Conservation (phyloP, 495 filamentous ascomycete genomes). For the Viridothelium virens region DNA sequence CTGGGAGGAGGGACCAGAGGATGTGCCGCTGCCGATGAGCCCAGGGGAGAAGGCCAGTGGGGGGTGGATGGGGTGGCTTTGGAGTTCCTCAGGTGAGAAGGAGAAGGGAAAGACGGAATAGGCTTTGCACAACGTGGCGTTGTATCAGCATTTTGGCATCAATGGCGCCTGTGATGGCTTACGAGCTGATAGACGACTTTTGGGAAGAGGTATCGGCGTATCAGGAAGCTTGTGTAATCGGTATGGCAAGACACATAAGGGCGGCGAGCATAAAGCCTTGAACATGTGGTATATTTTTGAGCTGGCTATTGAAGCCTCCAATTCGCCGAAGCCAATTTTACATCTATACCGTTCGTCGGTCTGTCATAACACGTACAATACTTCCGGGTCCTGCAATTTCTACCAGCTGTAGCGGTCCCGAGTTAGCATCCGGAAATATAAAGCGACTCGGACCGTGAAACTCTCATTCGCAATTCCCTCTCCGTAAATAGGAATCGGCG, state of each 20-base stretch:
- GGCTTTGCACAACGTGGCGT: not conserved
- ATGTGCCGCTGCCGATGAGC: constrained; percentile 32
- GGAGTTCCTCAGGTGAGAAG: constrained; percentile 31
- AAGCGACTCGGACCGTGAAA: not conserved
- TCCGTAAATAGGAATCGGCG: not conserved
- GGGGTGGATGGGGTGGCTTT: constrained; percentile 56
- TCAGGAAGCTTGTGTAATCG: not conserved
- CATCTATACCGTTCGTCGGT: constrained; percentile 73
- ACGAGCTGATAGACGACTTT: not conserved
- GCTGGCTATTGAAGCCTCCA: not conserved
- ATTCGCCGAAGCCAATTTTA: not conserved
- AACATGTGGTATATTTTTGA: not conserved
- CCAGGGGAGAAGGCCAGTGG: constrained; percentile 32
- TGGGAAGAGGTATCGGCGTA: not conserved
- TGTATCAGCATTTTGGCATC: not conserved
- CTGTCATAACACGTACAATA: constrained; percentile 86
- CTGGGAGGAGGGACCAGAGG: constrained; percentile 44
- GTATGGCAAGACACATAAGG: not conserved
- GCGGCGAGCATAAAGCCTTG: not conserved
- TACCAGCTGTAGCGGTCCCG: constrained; percentile 46
- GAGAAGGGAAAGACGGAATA: constrained; percentile 5
- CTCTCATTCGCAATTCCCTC: not conserved
- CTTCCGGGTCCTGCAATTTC: constrained; percentile 80
- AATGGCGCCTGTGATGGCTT: not conserved
- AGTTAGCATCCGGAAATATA: not conserved